Percentiles rank a stretch among this genome's conserved stretches.
Evolutionary conservation across 2,329 filamentous ascomycete species (phyloP).

Genomic region (Epichloe bromicola): DNA sequence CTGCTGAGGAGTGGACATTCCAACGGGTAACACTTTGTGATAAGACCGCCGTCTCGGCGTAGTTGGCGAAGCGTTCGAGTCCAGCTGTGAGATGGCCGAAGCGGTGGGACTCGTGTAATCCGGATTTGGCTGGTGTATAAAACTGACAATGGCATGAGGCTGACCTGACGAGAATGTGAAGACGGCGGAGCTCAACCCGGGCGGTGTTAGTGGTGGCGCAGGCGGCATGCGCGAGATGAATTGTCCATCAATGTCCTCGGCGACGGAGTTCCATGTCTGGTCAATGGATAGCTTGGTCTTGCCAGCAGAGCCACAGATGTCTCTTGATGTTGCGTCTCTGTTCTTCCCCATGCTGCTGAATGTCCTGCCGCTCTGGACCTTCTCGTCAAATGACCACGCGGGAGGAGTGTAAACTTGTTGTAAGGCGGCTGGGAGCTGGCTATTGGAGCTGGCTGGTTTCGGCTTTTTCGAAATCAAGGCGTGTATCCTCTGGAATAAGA

Average conservation of each 20-base stretch:
- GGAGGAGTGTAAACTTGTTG: conserved; percentile 8
- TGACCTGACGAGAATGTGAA: conserved; percentile 29
- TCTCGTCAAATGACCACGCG: conserved; percentile 16
- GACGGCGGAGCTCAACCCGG: conserved; percentile 27
- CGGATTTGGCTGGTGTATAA: conserved; percentile 36
- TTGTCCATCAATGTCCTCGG: conserved; percentile 16
- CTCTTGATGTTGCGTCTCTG: conserved; percentile 3
- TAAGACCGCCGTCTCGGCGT: conserved; percentile 30
- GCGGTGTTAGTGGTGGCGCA: conserved; percentile 36
- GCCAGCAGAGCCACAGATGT: conserved; percentile 6
- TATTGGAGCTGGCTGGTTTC: neutral
- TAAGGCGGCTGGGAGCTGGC: conserved; percentile 8
- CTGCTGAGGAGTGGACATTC: conserved; percentile 15
- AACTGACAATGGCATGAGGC: conserved; percentile 19
- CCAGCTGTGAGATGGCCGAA: conserved; percentile 13
- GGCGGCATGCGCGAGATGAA: conserved; percentile 27
- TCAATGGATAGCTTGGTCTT: conserved; percentile 13
- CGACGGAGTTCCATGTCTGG: conserved; percentile 13
- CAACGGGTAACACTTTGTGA: conserved; percentile 26
- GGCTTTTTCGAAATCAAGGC: neutral
- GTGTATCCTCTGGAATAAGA: conserved; percentile 14
- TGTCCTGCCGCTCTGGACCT: conserved; percentile 7
- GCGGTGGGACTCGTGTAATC: conserved; percentile 31
- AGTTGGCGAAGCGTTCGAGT: conserved; percentile 16
- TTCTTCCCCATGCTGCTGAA: conserved; percentile 1